Evolutionary conservation across 2,329 filamentous ascomycete species (phyloP), one percentile per base, ranked within the genome.

Genomic region (Coniochaeta hoffmannii): DNA sequence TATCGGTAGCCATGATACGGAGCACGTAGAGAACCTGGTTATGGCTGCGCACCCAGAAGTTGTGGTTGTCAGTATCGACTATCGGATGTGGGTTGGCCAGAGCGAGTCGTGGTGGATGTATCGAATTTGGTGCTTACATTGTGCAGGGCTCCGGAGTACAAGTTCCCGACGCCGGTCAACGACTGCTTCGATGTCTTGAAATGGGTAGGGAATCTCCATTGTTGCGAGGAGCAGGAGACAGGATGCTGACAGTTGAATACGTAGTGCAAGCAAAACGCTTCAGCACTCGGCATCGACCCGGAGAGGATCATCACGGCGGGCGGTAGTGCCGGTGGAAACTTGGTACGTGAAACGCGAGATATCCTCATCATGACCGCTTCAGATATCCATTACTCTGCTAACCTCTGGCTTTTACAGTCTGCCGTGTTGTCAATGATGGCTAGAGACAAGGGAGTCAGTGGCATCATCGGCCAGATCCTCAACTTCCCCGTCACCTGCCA

Each of bases 101-200:
- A 34, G 6, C 1, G 28, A 15, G 30, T 10, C 24, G 6, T 4
- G 3, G 2, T 19, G 4, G 15, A 32, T 19, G 49, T 22, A n/a
- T 19, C 4, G 15, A 7, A 4, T 2, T 9, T 12, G 7, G 15
- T 46, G 26, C 56, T 67, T n/a, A 66, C 41, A 26, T 44, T 1
- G 10, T 71, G 67, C 55, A 79, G 78, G 60, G 77, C 77, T 0
- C 78, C 78, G 3, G 76, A 80, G 58, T 74, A 72, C 56, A 74
- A 74, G 0, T 80, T 77, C 53, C 78, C 78, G 0, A 73, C 72
- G 53, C 74, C 74, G 1, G 56, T 79, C 5, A 73, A 80, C 54
- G 78, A 81, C 62, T 75, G 74, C 52, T 77, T 76, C 54, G 77
- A 80, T 58, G 76, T 74, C 3, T 73, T 72, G 17, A 61, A 67